A percentile compares a stretch with the other conserved stretches of the same genome.
These are phyloP conservation scores for Abelmoschus esculentus DNA, from an alignment of 345 rosid genomes.

Conservation along the genomic window DNA sequence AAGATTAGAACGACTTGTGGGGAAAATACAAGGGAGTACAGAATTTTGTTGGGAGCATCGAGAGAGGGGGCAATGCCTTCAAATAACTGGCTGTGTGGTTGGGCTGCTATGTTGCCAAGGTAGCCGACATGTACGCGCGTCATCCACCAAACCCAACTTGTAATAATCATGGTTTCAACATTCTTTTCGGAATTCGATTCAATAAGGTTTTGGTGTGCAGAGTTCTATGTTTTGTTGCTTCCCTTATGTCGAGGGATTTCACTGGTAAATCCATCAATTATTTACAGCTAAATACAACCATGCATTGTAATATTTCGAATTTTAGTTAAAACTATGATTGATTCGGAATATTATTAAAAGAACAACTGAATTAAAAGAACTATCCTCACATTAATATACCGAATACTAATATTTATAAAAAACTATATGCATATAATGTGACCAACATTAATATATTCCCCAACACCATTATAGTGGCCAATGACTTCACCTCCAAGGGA, in stretches of 20 bases:
- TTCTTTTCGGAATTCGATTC: slow-evolving; percentile 6
- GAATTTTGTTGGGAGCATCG: background rate
- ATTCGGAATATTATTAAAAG: too few relatives aligned
- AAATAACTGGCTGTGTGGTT: background rate
- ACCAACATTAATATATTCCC: background rate
- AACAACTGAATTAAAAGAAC: too few relatives aligned
- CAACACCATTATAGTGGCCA: background rate
- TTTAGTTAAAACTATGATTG: too few relatives aligned
- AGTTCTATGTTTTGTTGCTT: background rate
- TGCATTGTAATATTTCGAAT: background rate
- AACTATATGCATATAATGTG: background rate
- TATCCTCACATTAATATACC: too few relatives aligned
- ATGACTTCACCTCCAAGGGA: background rate
- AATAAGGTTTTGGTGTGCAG: slow-evolving; percentile 13
- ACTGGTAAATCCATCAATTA: too few relatives aligned
- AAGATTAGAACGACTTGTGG: too few relatives aligned
- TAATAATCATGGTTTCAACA: slow-evolving; percentile 21
- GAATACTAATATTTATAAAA: too few relatives aligned
- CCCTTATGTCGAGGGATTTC: background rate
- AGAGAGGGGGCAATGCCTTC: slow-evolving; percentile 16
- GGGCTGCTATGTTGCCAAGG: slow-evolving; percentile 17
- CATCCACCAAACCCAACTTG: slow-evolving; percentile 9
- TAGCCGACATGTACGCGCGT: slow-evolving; percentile 71
- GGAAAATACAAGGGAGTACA: too few relatives aligned
- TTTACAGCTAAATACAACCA: background rate